Base-by-base conservation (phyloP, 1,284 basidiomycete genomes). In the Heliocybe sulcata region DNA sequence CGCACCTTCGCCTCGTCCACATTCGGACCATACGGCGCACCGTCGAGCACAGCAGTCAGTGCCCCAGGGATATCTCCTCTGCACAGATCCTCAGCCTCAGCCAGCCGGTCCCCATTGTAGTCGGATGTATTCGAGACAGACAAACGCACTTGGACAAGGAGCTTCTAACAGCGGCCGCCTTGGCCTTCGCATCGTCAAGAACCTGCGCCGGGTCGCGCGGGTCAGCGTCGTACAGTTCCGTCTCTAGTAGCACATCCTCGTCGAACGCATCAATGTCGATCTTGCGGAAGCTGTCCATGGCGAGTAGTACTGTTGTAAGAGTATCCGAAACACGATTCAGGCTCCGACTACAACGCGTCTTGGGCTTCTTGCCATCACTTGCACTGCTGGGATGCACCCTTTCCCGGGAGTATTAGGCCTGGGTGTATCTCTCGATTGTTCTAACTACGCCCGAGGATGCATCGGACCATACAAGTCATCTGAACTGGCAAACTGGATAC, bases 181-280 rank as follows among this genome's bases (percentile, higher is more conserved):
- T 89, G 61, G 83, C 77, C 67, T 87, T 89, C 16, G 91, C 86
- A 57, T 95, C 90, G 45, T 76, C 77, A 49, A 92, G 69, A 26
- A 90, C 85, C 60, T 90, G 85, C 0, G 80, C 74, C 0, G 92
- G 84, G 53, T 86, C 83, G 56, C 94, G 80, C 12, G 91, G 87
- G 67, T 98, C 94, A 1, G 90, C 80, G 52, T 92, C 89, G 67
- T 90, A 94, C 33, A 98, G 81, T 64, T 98, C 93, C 29, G 80
- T 81, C 57, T 94, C 90, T 49, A 85, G 80, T 14, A 98, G 74
- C 16, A 86, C 82, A 64, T 98, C 96, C 69, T 98, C 95, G 66
- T 98, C 96, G 73, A 85, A 94, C 52, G 78, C 80, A 74, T 98
- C 95, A 64, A 98, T 91, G 72, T 98, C 90, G 74, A 98, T 94